A percentile compares a stretch with the other conserved stretches of the same genome.
phyloP scores from a whole-genome alignment of 192 early-diverging fungal species.

The Backusella parvicylindrica region DNA sequence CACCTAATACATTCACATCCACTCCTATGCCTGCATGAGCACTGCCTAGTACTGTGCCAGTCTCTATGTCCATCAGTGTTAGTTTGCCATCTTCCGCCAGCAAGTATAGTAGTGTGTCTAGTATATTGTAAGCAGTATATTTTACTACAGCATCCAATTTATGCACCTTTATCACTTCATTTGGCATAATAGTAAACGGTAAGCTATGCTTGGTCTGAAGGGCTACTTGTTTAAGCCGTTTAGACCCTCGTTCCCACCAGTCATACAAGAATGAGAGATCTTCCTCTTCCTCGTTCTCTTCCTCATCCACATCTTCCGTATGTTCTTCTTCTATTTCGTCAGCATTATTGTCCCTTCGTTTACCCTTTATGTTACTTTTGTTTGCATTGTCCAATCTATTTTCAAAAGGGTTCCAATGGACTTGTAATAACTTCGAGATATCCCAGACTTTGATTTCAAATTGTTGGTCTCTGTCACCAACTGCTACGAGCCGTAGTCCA shows the following conservation, averaged over 20 bases:
- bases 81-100: slow-evolving; percentile 20
- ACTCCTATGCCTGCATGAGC: slow-evolving; percentile 7
- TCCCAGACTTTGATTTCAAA: slow-evolving; percentile 29
- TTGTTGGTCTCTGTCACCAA: slow-evolving; percentile 24
- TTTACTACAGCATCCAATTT: slow-evolving; percentile 10
- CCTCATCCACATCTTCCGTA: not conserved
- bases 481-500: slow-evolving; percentile 19
- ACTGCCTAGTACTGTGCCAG: slow-evolving; percentile 5
- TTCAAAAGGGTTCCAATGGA: slow-evolving; percentile 16
- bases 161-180: not conserved
- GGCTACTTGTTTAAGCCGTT: not conserved
- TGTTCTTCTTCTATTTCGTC: not conserved
- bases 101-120: slow-evolving; percentile 12
- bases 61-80: slow-evolving; percentile 21
- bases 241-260: slow-evolving; percentile 17
- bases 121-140: slow-evolving; percentile 24
- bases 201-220: not conserved
- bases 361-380: not conserved
- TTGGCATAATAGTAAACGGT: not conserved
- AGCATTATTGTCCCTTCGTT: not conserved
- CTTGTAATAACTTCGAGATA: slow-evolving; percentile 16
- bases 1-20: slow-evolving; percentile 24
- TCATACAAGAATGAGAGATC: not conserved
- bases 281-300: not conserved
- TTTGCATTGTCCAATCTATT: not conserved